Evolutionary conservation across 192 early-diverging fungal genomes (phyloP), one percentile per base, ranked within the genome.

Genomic region (Coemansia reversa): DNA sequence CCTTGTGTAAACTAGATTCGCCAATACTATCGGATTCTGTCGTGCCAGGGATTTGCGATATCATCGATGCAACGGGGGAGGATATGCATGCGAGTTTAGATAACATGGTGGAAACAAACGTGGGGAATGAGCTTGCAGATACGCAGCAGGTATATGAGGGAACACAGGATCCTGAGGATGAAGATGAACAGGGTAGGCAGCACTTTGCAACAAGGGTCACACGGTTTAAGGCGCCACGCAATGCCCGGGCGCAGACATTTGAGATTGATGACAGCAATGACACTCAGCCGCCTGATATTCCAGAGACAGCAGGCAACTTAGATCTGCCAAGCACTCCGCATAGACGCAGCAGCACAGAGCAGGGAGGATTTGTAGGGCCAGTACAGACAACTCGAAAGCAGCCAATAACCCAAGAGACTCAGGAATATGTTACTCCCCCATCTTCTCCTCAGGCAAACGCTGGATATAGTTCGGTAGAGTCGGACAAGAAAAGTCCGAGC

Each of bases 171-270:
- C 18, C 22, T 5, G 25, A 57, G 18, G 67, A 71, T 0, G 12
- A n/a, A 8, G 65, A 72, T 11, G 23, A 60, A 25, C 62, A 47
- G 14, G 42, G 55, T 6, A 55, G 71, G 24, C 72, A 72, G 66
- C 56, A 72, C 18, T 47, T 75, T 23, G 79, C 60, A 5, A 66
- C 73, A 6, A 62, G 73, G 6, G 51, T 73, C 20, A 75, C 75
- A 64, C 62, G 79, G 7, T 81, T 81, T 22, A 75, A 67, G 58
- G 73, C 79, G 8, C 79, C 79, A 23, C 68, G 55, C 7, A 71
- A 75, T 45, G 79, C 73, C n/a, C 69, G 73, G 19, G 69, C 51
- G 0, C 79, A 75, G 47, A 72, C 73, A 0, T 75, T 59, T 22
- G 79, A 81, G 35, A 56, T 70, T 14, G 79, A 81, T 20, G 73